Base-by-base conservation (phyloP, 2,329 filamentous ascomycete genomes). In the Aureobasidium zeae region DNA sequence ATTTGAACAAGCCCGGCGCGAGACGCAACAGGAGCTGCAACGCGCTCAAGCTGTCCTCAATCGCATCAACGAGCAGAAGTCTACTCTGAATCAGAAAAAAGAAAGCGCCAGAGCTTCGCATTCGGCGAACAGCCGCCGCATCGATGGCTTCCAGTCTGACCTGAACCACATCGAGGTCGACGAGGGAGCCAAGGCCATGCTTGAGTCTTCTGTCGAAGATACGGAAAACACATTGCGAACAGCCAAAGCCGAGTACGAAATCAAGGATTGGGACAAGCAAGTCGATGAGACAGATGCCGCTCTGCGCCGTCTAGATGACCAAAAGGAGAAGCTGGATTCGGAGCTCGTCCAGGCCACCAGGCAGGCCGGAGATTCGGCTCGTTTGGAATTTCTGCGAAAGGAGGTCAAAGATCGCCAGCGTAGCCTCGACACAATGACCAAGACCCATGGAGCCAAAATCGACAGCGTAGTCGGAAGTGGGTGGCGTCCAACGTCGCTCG, bases 281-380 rank as follows among this genome's bases (percentile, higher is more conserved):
- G 72, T 94, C 15, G 72, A 79, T 33, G 68, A 76, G 22, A 75
- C 79, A 41, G 81, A 86, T 38, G 63, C 69, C 11, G 73, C 78
- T 49, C 68, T 93, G 9, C 75, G 76, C 49, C 70, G 74, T 31
- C 64, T 93, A 2, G 86, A 95, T 55, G 77, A 74, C 15, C 77
- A 83, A 54, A 81, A 75, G 47, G 77, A 83, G 25, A 78, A 72
- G 52, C 71, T 96, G 20, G 81, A 82, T 32, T 68, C 73, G n/a
- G 89, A 96, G 57, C 74, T 95, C 25, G 74, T 87, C 7, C 83
- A 93, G 54, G 86, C 82, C 47, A 94, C 84, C 2, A 79, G 81
- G 46, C 75, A 84, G 46, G 86, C 87, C 5, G 79, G 81, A 3
- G 87, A 94, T 49, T 75, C 87, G 26, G 91, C 89, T 10, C 81